Evolutionary conservation across 2,329 filamentous ascomycete genomes (phyloP).

Genomic region (Pleurostoma richardsiae): DNA sequence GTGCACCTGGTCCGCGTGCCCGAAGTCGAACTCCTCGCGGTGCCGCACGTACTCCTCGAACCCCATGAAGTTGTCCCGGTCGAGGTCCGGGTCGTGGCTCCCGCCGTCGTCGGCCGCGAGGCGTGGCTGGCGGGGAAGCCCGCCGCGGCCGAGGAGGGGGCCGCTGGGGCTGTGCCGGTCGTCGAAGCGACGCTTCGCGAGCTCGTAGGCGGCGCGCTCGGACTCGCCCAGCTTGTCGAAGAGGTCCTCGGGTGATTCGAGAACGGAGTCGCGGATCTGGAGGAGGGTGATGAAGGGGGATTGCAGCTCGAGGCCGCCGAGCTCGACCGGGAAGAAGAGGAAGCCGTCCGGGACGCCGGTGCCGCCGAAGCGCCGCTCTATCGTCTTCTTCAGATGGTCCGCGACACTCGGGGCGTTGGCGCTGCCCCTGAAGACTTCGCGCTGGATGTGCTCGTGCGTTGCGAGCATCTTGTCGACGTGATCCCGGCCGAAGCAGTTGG

Average conservation of each 20-base stretch:
- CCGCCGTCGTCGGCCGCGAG: neutral
- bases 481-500: conserved; percentile 46
- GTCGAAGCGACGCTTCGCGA: conserved; percentile 24
- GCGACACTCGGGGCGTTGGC: conserved; percentile 21
- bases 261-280: conserved; percentile 17
- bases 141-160: neutral
- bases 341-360: conserved; percentile 30
- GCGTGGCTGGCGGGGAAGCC: neutral
- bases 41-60: conserved; percentile 31
- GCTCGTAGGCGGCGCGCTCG: conserved; percentile 26
- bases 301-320: conserved; percentile 32
- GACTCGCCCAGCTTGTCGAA: conserved; percentile 20
- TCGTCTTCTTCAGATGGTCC: conserved; percentile 39
- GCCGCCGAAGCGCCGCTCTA: conserved; percentile 42
- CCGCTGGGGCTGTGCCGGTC: neutral
- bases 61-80: conserved; percentile 25
- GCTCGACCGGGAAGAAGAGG: conserved; percentile 30
- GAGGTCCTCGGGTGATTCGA: conserved; percentile 13
- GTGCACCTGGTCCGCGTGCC: neutral
- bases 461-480: conserved; percentile 51
- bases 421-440: conserved; percentile 35
- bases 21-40: conserved; percentile 20
- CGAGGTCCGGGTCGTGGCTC: conserved; percentile 8
- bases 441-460: conserved; percentile 47
- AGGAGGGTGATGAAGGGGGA: conserved; percentile 23